Evolutionary conservation across 208 protist species (phyloP), one percentile per base, ranked within the genome.

Genomic region (Leishmania tarentolae): DNA sequence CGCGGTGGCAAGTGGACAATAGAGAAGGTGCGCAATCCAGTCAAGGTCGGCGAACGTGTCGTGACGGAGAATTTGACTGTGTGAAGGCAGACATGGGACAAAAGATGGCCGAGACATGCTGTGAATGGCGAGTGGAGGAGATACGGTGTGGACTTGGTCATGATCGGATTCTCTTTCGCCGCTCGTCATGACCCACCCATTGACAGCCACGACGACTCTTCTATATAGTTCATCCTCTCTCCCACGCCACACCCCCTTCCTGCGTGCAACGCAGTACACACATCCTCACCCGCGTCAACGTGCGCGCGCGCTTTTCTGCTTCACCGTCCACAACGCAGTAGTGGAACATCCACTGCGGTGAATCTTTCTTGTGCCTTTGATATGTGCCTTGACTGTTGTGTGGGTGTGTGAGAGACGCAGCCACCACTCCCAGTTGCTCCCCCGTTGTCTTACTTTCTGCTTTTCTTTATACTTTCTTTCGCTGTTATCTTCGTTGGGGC

Each of bases 1-100:
- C 81, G 74, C 8, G 88, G 84, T 19, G 92, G 94, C 11, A 75
- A 78, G 35, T 97, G 94, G 94, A 66, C 68, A 2, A 75, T 81
- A n/a, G 88, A 91, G 37, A 81, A 83, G 42, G 92, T 97, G 53
- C 40, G 47, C 17, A 86, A 91, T 72, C 85, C 65, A 3, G 82
- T 94, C 37, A 70, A 56, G 40, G 56, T 94, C 50, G 91, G 88
- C 70, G 88, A 89, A 63, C 73, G 79, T 37, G 87, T 89, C 24
- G 71, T 72, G 40, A 84, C 81, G 21, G 79, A 76, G 13, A 78
- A 89, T 56, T 61, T 69, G 59, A 87, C 84, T 0, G 86, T 88
- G 11, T 90, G 74, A 82, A 5, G 8, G 61, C n/a, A 19, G 24
- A 42, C 31, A 35, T 56, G 28, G 50, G 17, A 24, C 50, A n/a